Conservation (phyloP, 345 rosid species). For the Camelina neglecta region DNA sequence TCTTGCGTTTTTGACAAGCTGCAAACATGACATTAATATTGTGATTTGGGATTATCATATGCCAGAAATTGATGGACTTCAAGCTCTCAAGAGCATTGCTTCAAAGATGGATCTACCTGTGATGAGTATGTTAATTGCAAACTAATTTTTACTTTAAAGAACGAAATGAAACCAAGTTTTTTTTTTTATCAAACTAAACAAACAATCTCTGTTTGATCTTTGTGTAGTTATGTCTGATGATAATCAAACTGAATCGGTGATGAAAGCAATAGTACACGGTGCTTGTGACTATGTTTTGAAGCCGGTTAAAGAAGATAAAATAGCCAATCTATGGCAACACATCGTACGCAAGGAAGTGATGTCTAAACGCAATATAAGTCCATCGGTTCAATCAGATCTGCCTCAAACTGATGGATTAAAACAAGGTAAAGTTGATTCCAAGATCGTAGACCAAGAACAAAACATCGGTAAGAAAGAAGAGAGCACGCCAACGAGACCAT, state of each 20-base stretch:
- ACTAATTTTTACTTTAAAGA: not conserved
- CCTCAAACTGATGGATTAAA: not conserved
- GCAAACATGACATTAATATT: conserved; percentile 16
- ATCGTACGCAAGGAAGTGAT: conserved; percentile 29
- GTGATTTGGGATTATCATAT: conserved; percentile 41
- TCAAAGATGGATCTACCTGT: conserved; percentile 29
- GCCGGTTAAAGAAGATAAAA: conserved; percentile 10
- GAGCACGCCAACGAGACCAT: no score
- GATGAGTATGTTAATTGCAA: conserved; percentile 20
- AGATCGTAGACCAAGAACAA: not conserved
- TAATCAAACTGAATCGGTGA: not conserved
- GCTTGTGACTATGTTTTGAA: conserved; percentile 32
- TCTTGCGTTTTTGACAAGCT: conserved; percentile 6
- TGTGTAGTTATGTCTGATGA: conserved; percentile 38
- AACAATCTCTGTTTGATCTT: not conserved
- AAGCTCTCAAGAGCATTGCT: conserved; percentile 33
- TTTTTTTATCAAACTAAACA: not conserved
- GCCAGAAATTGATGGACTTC: conserved; percentile 30
- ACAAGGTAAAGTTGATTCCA: not conserved
- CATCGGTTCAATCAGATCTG: conserved; percentile 10
- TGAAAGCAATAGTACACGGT: conserved; percentile 31
- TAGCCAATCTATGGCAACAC: conserved; percentile 41
- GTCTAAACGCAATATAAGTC: not conserved
- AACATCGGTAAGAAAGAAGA: not conserved
- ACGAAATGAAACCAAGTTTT: not conserved